Base-by-base conservation (phyloP, 2,329 filamentous ascomycete species). In the Nigrospora osmanthi region DNA sequence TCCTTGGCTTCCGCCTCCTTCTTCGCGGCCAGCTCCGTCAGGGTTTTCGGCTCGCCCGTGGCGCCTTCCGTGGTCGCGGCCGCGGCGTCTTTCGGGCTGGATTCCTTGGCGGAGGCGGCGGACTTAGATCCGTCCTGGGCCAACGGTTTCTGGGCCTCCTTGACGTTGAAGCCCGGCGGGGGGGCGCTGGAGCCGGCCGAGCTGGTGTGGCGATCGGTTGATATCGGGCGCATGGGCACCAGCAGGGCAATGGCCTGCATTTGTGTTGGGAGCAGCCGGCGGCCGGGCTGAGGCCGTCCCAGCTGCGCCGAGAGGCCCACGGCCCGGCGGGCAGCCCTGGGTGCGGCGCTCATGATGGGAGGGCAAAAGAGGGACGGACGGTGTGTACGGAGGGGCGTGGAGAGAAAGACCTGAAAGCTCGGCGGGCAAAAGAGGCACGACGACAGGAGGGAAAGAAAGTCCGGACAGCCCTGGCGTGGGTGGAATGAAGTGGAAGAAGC, bases 111-210 rank as follows among this genome's bases (percentile, higher is more conserved):
- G 59, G 14, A 19, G 11, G 42, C 55, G 35, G 54, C 52, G 16
- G 64, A 55, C 23, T 53, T 31, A 34, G 57, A 52, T 30, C 59
- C 56, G 45, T 84, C 78, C 58, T 80, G 79, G 2, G 81, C 68
- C 40, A 93, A 71, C 12, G 89, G 87, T 62, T 89, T 91, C 77
- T 89, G 91, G 54, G 90, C 90, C 69, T 89, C 76, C 59, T 91
- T 83, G n/a, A 87, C 73, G 61, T 93, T 90, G 73, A 95, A 96
- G 28, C 90, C 90, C 13, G 89, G 90, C 46, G 90, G 90, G 38
- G 89, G 90, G 40, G 78, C 82, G 44, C 75, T 72, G 42, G 76
- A 70, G 13, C 13, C 14, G 33, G 66, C 65, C 48, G 72, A 67
- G 43, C n/a, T n/a, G n/a, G 73, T 69, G 60, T 80, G 77, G 51